Conservation (phyloP, 805 yeast genomes). For the Kodamaea lidongshanica region DNA sequence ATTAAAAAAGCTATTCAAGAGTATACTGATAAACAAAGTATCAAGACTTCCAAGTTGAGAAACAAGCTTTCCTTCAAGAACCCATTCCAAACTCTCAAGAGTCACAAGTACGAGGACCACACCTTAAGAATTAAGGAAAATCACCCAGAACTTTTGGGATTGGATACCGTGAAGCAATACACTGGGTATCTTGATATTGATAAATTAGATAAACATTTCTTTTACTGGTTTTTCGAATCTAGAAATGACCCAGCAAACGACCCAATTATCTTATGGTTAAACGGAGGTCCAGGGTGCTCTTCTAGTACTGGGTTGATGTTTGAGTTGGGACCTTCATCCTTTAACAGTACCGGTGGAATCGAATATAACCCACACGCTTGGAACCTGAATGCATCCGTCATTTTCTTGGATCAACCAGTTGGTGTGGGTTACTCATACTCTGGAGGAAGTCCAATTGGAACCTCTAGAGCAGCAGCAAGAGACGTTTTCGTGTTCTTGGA, state of each 20-base stretch:
- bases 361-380: conserved; percentile 24
- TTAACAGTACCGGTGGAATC: conserved; percentile 19
- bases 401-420: conserved; percentile 24
- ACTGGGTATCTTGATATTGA: conserved; percentile 37
- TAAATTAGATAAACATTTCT: conserved; percentile 25
- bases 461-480: conserved; percentile 16
- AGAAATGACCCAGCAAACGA: conserved; percentile 28
- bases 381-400: conserved; percentile 25
- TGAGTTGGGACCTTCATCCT: conserved; percentile 26
- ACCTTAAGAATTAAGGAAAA: conserved; percentile 26
- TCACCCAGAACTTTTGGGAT: conserved; percentile 30
- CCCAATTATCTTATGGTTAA: conserved; percentile 29
- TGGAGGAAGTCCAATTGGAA: conserved; percentile 13
- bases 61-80: conserved; percentile 8
- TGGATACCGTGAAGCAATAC: conserved; percentile 32
- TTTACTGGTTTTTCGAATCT: conserved; percentile 29
- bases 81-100: conserved; percentile 10
- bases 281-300: conserved; percentile 31
- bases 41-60: conserved; percentile 7
- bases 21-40: conserved; percentile 3
- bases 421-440: conserved; percentile 21
- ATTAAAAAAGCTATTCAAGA: conserved; percentile 6
- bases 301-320: conserved; percentile 25
- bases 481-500: conserved; percentile 20
- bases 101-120: conserved; percentile 19